Percentiles rank a stretch among this genome's conserved stretches.
Conservation (phyloP, 768 basidiomycete genomes). For the Clitopilus passeckerianus region DNA sequence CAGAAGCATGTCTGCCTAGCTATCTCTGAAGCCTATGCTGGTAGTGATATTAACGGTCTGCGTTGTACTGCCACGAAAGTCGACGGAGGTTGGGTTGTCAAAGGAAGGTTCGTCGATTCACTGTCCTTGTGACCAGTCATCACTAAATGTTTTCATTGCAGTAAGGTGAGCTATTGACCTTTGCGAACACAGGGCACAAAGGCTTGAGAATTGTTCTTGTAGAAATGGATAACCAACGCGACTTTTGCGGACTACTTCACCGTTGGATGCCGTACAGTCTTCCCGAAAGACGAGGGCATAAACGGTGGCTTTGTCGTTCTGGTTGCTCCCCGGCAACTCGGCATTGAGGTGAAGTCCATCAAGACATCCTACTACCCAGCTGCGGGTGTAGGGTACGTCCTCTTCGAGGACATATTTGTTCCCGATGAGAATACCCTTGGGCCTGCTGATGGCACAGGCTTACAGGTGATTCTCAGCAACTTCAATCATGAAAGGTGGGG, state of each 20-base stretch:
- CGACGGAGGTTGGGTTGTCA: slow-evolving; percentile 73
- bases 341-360: background rate
- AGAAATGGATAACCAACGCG: slow-evolving; percentile 82
- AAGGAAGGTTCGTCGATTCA: slow-evolving; percentile 54
- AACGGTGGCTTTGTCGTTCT: slow-evolving; percentile 55
- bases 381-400: background rate
- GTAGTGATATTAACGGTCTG: slow-evolving; percentile 68
- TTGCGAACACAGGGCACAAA: background rate
- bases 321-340: background rate
- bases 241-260: slow-evolving; percentile 69
- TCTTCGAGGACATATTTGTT: slow-evolving; percentile 57
- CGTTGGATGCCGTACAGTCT: slow-evolving; percentile 49
- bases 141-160: slow-evolving; percentile 3
- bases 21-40: slow-evolving; percentile 84
- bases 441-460: background rate
- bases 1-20: slow-evolving; percentile 75
- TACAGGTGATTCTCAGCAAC: slow-evolving; percentile 41
- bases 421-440: slow-evolving; percentile 1
- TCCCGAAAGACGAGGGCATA: background rate
- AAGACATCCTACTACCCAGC: background rate
- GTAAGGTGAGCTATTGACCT: slow-evolving; percentile 41
- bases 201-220: background rate
- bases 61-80: slow-evolving; percentile 70
- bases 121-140: background rate
- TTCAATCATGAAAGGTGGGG: slow-evolving; percentile 89